Evolutionary conservation across 176 grass and related monocot genomes (phyloP).

Genomic region (Lolium rigidum): DNA sequence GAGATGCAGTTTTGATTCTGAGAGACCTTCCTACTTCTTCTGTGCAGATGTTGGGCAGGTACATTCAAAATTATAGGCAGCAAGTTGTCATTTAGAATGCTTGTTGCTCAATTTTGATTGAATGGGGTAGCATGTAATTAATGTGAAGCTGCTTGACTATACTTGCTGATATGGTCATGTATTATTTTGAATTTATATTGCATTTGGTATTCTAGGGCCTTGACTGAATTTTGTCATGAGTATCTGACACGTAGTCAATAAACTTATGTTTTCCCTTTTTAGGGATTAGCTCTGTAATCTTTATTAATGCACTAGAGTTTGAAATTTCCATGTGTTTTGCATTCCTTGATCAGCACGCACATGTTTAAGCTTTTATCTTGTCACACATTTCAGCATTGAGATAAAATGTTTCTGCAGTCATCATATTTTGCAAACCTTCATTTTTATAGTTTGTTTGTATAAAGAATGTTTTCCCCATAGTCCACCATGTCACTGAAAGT

Average conservation of each 20-base stretch:
- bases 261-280: not conserved
- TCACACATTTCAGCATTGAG: not conserved
- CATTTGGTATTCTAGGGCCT: not conserved
- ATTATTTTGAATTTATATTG: not conserved
- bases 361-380: slow-evolving; percentile 1
- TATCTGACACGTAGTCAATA: not conserved
- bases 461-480: not conserved
- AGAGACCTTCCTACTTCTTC: slow-evolving; percentile 72
- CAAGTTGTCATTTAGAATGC: not conserved
- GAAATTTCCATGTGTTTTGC: not conserved
- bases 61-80: not conserved
- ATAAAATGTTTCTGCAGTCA: not conserved
- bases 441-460: not conserved
- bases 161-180: not conserved
- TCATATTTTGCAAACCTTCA: not conserved
- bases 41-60: slow-evolving; percentile 62
- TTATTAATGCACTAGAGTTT: not conserved
- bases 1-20: slow-evolving; percentile 78
- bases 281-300: not conserved
- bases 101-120: not conserved
- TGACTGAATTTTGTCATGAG: not conserved
- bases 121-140: not conserved
- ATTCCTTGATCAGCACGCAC: not conserved
- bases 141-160: slow-evolving; percentile 2
- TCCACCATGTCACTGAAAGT: not conserved